Percentiles rank a stretch among this genome's conserved stretches.
phyloP scores from a whole-genome alignment of 1,139 yeast genomes.

The Hyphopichia pseudoburtonii region DNA sequence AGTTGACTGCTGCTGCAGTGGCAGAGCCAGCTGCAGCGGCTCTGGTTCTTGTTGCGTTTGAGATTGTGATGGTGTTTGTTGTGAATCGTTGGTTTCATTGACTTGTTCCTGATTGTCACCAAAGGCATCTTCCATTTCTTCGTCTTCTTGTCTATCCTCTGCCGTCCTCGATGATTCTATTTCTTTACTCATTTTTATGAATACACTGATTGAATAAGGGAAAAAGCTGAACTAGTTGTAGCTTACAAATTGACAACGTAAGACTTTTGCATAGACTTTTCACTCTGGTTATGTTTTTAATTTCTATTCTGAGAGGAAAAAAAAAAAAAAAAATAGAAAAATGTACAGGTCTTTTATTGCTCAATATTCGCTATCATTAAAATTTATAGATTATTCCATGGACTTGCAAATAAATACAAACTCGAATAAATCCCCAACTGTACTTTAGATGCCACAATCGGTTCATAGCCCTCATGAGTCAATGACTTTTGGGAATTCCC shows the following conservation, averaged over 20 bases:
- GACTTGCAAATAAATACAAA: too few species aligned
- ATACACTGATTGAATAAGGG: too few species aligned
- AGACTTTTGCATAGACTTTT: too few species aligned
- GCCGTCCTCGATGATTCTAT: conserved; percentile 5
- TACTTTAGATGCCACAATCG: conserved; percentile 7
- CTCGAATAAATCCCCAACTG: too few species aligned
- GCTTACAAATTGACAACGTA: too few species aligned
- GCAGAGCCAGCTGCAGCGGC: neutral
- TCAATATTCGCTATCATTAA: too few species aligned
- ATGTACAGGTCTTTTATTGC: too few species aligned
- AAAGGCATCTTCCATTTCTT: conserved; percentile 28
- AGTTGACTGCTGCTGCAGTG: neutral
- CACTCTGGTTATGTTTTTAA: too few species aligned
- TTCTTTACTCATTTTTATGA: conserved; percentile 9
- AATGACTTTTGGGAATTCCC: conserved; percentile 71
- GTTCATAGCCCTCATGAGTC: conserved; percentile 32
- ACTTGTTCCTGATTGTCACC: conserved; percentile 18
- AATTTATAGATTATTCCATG: too few species aligned
- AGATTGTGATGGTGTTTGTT: conserved; percentile 1
- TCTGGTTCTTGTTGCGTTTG: conserved; percentile 2
- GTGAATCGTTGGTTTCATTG: conserved; percentile 1
- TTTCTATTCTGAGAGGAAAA: too few species aligned
- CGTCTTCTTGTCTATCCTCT: conserved; percentile 17
- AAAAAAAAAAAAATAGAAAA: too few species aligned
- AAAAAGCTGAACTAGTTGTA: too few species aligned